Evolutionary conservation across 139 green algal genomes (phyloP).

Genomic region (Edaphochlamys debaryana): DNA sequence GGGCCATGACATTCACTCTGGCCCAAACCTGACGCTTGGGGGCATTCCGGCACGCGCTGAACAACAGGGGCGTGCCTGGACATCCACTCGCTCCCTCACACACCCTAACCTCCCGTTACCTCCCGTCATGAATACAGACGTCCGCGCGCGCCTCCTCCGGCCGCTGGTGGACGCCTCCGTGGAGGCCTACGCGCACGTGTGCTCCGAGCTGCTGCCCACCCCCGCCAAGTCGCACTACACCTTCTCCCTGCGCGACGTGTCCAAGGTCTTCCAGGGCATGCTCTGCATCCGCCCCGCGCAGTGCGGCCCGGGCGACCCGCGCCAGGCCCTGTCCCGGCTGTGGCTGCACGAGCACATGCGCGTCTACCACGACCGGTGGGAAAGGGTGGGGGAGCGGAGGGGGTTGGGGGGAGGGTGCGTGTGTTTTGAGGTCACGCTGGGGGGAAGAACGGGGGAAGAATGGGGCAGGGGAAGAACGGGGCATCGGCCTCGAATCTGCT

Average conservation of each 20-base stretch:
- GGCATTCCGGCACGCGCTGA: too few species aligned
- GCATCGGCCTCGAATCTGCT: too few species aligned
- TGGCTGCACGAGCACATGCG: slow-evolving; percentile 82
- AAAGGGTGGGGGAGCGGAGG: background rate
- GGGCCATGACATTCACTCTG: too few species aligned
- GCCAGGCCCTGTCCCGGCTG: slow-evolving; percentile 63
- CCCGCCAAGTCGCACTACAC: slow-evolving; percentile 84
- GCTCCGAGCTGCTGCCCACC: slow-evolving; percentile 75
- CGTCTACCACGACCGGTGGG: slow-evolving; percentile 77
- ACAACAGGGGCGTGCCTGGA: too few species aligned
- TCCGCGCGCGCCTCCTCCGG: slow-evolving; percentile 49
- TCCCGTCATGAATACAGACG: too few species aligned
- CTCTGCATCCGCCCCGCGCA: slow-evolving; percentile 65
- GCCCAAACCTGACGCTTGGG: too few species aligned
- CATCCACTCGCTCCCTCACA: too few species aligned
- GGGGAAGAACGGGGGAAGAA: too few species aligned
- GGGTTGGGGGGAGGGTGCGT: background rate
- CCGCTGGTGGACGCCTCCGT: slow-evolving; percentile 73
- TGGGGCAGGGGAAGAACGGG: too few species aligned
- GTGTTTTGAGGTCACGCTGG: background rate
- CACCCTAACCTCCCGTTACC: too few species aligned
- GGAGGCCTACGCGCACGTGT: slow-evolving; percentile 70
- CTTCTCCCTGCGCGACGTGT: slow-evolving; percentile 87
- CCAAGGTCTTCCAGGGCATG: slow-evolving; percentile 81
- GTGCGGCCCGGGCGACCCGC: slow-evolving; percentile 51